Evolutionary conservation across 345 rosid species (phyloP).

Genomic region (Abelmoschus esculentus): DNA sequence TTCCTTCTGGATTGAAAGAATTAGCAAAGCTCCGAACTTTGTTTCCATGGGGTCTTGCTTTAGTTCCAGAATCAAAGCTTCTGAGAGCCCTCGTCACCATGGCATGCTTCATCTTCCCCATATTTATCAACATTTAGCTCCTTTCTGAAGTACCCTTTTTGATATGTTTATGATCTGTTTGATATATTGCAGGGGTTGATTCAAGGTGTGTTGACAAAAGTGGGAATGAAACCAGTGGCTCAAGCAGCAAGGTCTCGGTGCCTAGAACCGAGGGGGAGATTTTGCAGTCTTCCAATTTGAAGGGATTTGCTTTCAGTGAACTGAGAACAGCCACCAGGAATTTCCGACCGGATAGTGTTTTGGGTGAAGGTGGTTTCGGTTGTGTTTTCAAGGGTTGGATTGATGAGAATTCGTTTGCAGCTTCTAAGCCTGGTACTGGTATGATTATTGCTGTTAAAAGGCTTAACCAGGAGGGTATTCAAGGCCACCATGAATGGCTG

Average conservation of each 20-base stretch:
- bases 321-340: constrained; percentile 80
- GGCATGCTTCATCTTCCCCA: constrained; percentile 23
- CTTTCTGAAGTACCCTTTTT: neutral
- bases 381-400: constrained; percentile 92
- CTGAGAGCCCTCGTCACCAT: constrained; percentile 30
- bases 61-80: constrained; percentile 50
- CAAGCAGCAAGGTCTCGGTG: constrained; percentile 34
- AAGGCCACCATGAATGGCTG: constrained; percentile 98
- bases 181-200: constrained; percentile 1
- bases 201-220: constrained; percentile 15
- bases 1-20: neutral
- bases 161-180: neutral
- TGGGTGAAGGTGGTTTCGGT: constrained; percentile 98
- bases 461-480: constrained; percentile 76
- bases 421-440: constrained; percentile 75
- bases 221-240: constrained; percentile 31
- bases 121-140: neutral
- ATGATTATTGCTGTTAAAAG: constrained; percentile 79
- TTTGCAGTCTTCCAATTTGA: constrained; percentile 55
- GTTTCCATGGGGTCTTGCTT: constrained; percentile 64
- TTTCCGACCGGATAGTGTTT: constrained; percentile 84
- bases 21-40: neutral
- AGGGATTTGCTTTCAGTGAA: constrained; percentile 53
- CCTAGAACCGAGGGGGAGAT: constrained; percentile 74
- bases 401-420: constrained; percentile 57